Base-by-base conservation (phyloP, 2,329 filamentous ascomycete genomes). In the Colletotrichum neosansevieriae region DNA sequence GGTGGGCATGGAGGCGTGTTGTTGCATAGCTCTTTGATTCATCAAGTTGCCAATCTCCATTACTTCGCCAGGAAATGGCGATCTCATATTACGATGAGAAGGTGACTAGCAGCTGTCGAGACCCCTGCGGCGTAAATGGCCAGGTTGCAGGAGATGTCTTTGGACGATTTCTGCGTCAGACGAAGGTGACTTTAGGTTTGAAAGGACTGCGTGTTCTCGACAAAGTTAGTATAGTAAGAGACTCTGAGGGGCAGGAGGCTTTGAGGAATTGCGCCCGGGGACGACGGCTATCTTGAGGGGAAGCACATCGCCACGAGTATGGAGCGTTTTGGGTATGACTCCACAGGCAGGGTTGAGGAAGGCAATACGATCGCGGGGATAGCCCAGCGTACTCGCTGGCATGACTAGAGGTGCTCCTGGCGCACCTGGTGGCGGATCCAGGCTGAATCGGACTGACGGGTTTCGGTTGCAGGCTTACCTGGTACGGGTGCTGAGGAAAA, bases 11-110 rank as follows among this genome's bases (percentile, higher is more conserved):
- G 49, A 38, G 47, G 75, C 70, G 56, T 80, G 74, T 45, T 73
- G 71, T 62, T 74, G 72, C 63, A 68, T 63, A 72, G 79, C 80
- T 78, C 84, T 84, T 71, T 82, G 83, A 76, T 86, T 85, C 74
- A 86, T 76, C 79, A 86, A 83, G 75, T 81, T 84, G 73, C 80
- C 84, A 73, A 86, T 83, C 74, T 84, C 84, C 84, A 86, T 86
- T 68, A 84, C 81, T 77, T 84, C 82, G 72, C 79, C 79, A 57
- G 83, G 78, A 69, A 79, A 80, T 72, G 81, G 80, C 74, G 81
- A 83, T 76, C 75, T 77, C 78, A 82, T 80, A 71, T 74, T 78
- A 74, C 70, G 69, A 69, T 61, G 47, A 50, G 57, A 57, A 51
- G 13, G 1, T 70, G 58, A 53, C 59, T 51, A 50, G 47, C 56